Conservation (phyloP, 2,329 filamentous ascomycete species). For the Fusarium heterosporum region DNA sequence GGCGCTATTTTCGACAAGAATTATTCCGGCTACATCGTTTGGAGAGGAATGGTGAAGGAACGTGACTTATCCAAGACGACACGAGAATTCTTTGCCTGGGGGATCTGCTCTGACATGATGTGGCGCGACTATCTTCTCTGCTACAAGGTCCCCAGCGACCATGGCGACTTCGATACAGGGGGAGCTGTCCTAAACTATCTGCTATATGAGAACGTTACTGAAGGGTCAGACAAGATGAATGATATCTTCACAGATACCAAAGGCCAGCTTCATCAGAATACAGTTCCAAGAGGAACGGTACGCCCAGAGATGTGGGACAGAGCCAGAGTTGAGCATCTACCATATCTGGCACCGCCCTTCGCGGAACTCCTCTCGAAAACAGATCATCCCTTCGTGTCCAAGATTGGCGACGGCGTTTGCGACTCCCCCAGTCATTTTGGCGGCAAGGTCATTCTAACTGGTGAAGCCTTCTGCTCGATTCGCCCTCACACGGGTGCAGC, state of each 20-base stretch:
- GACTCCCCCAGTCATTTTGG: not conserved
- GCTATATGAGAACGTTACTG: not conserved
- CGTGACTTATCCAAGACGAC: not conserved
- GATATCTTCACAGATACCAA: not conserved
- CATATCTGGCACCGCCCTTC: not conserved
- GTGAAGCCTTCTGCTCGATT: not conserved
- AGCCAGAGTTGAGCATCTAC: not conserved
- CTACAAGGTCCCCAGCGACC: not conserved
- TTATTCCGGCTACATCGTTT: not conserved
- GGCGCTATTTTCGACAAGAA: not conserved
- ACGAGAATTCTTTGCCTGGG: not conserved
- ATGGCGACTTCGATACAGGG: not conserved
- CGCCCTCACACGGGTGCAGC: not conserved
- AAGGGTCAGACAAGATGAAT: not conserved
- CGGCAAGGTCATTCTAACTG: not conserved
- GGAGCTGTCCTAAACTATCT: not conserved
- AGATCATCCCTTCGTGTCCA: not conserved
- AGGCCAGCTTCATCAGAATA: not conserved
- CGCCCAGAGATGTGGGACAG: not conserved
- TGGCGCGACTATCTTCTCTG: not conserved
- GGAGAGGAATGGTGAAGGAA: not conserved
- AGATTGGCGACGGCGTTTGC: not conserved
- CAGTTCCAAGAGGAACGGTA: not conserved
- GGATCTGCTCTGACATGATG: not conserved
- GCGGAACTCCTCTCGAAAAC: not conserved